Evolutionary conservation across 176 grass and related monocot species (phyloP), one percentile per base, ranked within the genome.

Genomic region (Zoysia pacifica): DNA sequence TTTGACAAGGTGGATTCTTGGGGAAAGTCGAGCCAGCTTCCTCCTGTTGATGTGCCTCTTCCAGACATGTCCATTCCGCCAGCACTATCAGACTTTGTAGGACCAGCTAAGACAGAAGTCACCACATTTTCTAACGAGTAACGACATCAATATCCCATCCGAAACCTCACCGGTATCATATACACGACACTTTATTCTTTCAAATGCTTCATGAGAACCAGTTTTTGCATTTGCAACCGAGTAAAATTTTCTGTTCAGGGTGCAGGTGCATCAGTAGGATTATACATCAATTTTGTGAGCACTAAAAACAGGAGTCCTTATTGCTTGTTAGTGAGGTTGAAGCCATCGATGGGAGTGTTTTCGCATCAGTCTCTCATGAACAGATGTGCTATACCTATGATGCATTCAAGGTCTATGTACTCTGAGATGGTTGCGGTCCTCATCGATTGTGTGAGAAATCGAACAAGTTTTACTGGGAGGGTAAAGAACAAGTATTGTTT

Each of bases 351-450:
- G 91, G 87, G 59, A 90, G 76, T 87, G 70, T 93, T 14, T 86
- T 73, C 51, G 87, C 91, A 64, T 85, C 87, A 15, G 87, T 84
- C 76, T 93, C 91, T 44, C 78, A 69, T 77, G 91, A 93, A 70
- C 91, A 93, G 52, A 93, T 93, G 84, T 79, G 87, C 67, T 93
- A 93, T 86, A 93, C 81, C 38, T 93, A 84, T 79, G 84, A 93
- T 82, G 91, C 91, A 40, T 50, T 91, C 72, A 91, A 91, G 41
- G 73, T 56, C 35, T 72, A 91, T 79, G 73, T 79, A 67, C 85
- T 28, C 89, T 1, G 78, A 88, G 65, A 91, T 91, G 81, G 60
- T 87, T 69, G 89, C 85, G 70, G 81, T 91, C 38, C 89, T 91
- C 9, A 51, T 91, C 6, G 89, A 91, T 48, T 81, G 66, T 69